Percentiles rank a stretch among this genome's conserved stretches.
phyloP scores from a whole-genome alignment of 345 rosid genomes.

The Excoecaria agallocha region DNA sequence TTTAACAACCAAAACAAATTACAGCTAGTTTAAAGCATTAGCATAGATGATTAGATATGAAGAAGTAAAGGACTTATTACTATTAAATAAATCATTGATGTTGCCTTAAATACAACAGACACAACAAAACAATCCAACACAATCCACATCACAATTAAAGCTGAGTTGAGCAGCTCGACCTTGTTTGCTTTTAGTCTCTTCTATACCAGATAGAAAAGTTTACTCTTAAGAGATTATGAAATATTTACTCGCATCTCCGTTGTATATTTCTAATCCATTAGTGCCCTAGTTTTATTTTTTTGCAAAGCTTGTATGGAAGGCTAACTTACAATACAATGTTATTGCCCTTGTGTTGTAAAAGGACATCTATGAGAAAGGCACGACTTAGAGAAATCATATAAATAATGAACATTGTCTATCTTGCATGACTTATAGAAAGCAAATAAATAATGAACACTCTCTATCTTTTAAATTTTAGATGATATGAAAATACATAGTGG shows the following conservation, averaged over 20 bases:
- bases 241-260: not conserved
- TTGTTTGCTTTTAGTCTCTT: not conserved
- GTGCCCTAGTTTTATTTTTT: not conserved
- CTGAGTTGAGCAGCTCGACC: not conserved
- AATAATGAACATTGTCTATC: no score
- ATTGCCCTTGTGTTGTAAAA: not conserved
- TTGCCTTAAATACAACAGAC: no score
- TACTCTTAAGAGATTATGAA: not conserved
- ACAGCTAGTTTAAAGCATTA: not conserved
- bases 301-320: not conserved
- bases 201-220: not conserved
- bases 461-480: not conserved
- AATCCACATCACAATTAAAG: not conserved
- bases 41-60: not conserved
- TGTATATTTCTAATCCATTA: not conserved
- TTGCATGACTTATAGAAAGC: no score
- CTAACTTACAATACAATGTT: not conserved
- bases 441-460: no score
- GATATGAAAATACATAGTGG: not conserved
- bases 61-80: not conserved
- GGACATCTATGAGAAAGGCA: not conserved
- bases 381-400: no score
- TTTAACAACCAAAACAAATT: not conserved
- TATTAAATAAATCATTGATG: not conserved
- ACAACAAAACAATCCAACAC: not conserved